phyloP scores from a whole-genome alignment of 2,329 filamentous ascomycete genomes.

The Tolypocladium cylindrosporum region DNA sequence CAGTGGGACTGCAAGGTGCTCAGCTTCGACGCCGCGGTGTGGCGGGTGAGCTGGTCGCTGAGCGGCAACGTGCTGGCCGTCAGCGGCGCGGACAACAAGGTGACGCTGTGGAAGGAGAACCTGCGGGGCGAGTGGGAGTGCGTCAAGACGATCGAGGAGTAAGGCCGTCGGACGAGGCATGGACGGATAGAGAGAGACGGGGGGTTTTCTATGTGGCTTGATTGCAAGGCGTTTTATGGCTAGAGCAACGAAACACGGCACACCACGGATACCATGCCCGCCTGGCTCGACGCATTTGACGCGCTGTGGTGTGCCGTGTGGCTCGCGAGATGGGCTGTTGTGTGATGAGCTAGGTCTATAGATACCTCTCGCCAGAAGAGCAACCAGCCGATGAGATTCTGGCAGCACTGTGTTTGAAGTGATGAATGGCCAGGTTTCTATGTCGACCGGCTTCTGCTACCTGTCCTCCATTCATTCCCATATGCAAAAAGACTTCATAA shows the following conservation, averaged over 20 bases:
- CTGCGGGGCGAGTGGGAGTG: constrained; percentile 93
- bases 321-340: background rate
- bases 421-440: background rate
- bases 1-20: constrained; percentile 82
- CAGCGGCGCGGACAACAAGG: constrained; percentile 90
- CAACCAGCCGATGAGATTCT: background rate
- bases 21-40: constrained; percentile 79
- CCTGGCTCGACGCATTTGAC: background rate
- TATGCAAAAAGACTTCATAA: background rate
- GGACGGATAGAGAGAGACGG: background rate
- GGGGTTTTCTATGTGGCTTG: background rate
- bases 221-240: constrained; percentile 25
- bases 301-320: background rate
- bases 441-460: background rate
- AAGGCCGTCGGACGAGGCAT: constrained; percentile 14
- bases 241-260: constrained; percentile 5
- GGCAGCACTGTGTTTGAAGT: background rate
- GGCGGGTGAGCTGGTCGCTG: constrained; percentile 96
- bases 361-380: background rate
- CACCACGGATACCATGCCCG: background rate
- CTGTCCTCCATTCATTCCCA: background rate
- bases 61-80: constrained; percentile 95
- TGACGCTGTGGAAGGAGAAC: constrained; percentile 98
- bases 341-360: background rate
- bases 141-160: constrained; percentile 94